These are phyloP conservation scores for Colletotrichum sp. DNA, from an alignment of 2,329 filamentous ascomycete species.

Conservation along the genomic window DNA sequence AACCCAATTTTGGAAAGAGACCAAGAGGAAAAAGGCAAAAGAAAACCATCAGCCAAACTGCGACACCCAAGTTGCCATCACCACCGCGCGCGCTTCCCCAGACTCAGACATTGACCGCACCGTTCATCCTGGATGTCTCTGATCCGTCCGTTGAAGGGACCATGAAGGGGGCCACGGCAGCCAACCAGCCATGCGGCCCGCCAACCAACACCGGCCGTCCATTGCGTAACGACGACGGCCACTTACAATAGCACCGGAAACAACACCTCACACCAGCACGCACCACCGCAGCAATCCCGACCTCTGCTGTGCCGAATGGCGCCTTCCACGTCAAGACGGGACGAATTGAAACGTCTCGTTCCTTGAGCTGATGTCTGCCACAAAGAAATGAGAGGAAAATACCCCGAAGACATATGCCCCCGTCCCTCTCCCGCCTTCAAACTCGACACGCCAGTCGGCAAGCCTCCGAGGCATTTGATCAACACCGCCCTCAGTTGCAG, in stretches of 20 bases:
- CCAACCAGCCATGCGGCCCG: background rate
- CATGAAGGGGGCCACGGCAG: background rate
- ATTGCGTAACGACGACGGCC: background rate
- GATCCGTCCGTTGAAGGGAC: background rate
- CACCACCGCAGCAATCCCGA: background rate
- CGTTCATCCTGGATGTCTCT: background rate
- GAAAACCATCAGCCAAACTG: background rate
- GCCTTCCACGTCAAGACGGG: background rate
- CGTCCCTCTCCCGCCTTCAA: background rate
- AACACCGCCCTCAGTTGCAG: background rate
- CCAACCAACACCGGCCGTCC: background rate
- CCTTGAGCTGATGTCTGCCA: conserved; percentile 11
- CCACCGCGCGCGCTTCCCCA: background rate
- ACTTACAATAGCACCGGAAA: background rate
- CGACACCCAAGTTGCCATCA: background rate
- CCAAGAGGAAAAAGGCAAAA: background rate
- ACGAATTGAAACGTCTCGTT: conserved; percentile 15
- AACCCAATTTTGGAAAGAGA: background rate
- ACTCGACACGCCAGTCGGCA: background rate
- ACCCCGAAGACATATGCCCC: background rate
- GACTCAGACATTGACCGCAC: background rate
- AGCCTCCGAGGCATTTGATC: background rate
- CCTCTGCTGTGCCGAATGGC: background rate
- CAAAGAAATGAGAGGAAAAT: conserved; percentile 7
- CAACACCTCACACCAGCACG: background rate